A percentile compares a stretch with the other conserved stretches of the same genome.
These are phyloP conservation scores for Corchorus capsularis DNA, from an alignment of 345 rosid species.

Conservation along the genomic window DNA sequence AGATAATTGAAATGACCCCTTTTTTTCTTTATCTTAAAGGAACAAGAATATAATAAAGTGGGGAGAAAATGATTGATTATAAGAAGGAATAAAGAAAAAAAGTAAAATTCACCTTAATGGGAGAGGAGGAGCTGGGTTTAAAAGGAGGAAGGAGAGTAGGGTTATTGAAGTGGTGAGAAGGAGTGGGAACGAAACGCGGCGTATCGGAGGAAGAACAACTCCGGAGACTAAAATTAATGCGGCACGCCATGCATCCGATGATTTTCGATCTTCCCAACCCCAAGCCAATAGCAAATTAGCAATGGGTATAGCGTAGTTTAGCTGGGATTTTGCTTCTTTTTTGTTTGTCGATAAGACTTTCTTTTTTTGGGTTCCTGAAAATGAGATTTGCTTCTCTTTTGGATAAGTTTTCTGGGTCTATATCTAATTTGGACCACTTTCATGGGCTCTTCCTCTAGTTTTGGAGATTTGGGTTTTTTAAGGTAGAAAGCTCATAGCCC, in stretches of 20 bases:
- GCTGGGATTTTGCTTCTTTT: neutral
- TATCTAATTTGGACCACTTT: neutral
- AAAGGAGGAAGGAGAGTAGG: slow-evolving; percentile 39
- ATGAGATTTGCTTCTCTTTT: neutral
- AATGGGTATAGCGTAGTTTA: neutral
- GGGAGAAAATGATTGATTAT: neutral
- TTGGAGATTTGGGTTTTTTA: neutral
- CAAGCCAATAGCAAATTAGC: neutral
- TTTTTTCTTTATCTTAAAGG: neutral
- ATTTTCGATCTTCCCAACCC: slow-evolving; percentile 8
- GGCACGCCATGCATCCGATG: slow-evolving; percentile 50
- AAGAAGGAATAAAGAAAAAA: neutral
- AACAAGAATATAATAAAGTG: neutral
- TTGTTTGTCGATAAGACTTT: neutral
- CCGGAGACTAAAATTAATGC: slow-evolving; percentile 39
- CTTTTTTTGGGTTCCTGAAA: neutral
- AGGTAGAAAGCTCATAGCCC: neutral
- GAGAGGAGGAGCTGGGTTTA: slow-evolving; percentile 9
- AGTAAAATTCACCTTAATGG: slow-evolving; percentile 29
- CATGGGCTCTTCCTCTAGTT: neutral
- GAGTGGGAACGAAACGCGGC: slow-evolving; percentile 47
- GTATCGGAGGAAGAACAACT: slow-evolving; percentile 42
- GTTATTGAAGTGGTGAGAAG: slow-evolving; percentile 35
- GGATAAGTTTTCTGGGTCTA: slow-evolving; percentile 7
- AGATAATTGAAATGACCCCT: neutral